A percentile compares a stretch with the other conserved stretches of the same genome.
Conservation (phyloP, 176 grass and related monocot genomes). For the Oryza punctata region DNA sequence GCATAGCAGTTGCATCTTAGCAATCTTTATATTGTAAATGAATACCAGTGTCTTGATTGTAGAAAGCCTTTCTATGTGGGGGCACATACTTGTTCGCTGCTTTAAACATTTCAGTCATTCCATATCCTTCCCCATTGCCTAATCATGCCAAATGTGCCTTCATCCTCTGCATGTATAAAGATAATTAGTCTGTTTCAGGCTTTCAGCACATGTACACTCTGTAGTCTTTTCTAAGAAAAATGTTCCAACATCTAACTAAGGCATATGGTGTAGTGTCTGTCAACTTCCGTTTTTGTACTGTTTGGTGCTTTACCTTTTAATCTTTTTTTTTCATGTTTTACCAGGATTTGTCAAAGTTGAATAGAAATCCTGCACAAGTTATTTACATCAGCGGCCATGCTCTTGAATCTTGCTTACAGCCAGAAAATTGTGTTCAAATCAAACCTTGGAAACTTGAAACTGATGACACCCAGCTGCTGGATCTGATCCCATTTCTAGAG, state of each 20-base stretch:
- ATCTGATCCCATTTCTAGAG: conserved; percentile 99
- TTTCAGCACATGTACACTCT: not conserved
- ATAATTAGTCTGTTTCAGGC: not conserved
- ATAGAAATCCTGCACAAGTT: conserved; percentile 76
- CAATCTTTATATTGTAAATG: conserved; percentile 16
- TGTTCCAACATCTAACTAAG: not conserved
- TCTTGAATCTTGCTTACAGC: conserved; percentile 74
- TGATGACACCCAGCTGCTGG: conserved; percentile 76
- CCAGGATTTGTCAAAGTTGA: conserved; percentile 93
- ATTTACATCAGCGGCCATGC: conserved; percentile 78
- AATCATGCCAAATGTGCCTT: not conserved
- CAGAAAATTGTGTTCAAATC: conserved; percentile 65
- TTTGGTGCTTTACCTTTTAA: conserved; percentile 12
- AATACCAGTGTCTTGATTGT: not conserved
- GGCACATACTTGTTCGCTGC: not conserved
- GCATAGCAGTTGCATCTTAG: not conserved
- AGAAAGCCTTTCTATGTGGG: not conserved
- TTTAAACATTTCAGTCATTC: not conserved
- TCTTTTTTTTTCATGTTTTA: conserved; percentile 30
- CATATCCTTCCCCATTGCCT: not conserved
- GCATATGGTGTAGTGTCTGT: not conserved
- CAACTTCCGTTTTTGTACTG: not conserved
- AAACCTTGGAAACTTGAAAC: conserved; percentile 92
- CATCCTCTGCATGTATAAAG: not conserved
- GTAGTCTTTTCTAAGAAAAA: not conserved